phyloP scores from a whole-genome alignment of 1,284 basidiomycete genomes.

The Flammula alnicola region DNA sequence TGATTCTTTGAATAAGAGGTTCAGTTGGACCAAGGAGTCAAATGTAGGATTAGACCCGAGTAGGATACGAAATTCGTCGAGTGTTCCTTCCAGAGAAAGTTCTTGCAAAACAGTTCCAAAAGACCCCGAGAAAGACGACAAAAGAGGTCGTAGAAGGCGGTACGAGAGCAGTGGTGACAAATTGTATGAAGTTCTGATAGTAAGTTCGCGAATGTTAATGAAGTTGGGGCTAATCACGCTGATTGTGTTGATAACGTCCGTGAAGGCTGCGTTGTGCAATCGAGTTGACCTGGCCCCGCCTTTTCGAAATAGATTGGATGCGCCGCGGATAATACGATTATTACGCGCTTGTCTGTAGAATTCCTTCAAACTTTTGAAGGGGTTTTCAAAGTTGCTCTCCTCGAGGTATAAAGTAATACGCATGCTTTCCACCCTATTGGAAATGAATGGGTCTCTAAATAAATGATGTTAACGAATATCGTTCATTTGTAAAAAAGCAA shows the following conservation, averaged over 20 bases:
- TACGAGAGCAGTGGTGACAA: slow-evolving; percentile 21
- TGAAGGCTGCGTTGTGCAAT: slow-evolving; percentile 16
- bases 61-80: slow-evolving; percentile 38
- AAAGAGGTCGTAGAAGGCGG: slow-evolving; percentile 29
- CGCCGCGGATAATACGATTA: slow-evolving; percentile 15
- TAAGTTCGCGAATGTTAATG: slow-evolving; percentile 36
- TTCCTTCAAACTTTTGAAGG: slow-evolving; percentile 5
- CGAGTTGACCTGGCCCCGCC: no score
- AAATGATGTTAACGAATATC: no score
- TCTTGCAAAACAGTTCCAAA: slow-evolving; percentile 39
- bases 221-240: slow-evolving; percentile 32
- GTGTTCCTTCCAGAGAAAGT: slow-evolving; percentile 42
- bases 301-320: slow-evolving; percentile 16
- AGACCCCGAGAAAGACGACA: slow-evolving; percentile 37
- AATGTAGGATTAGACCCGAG: slow-evolving; percentile 36
- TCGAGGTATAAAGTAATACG: slow-evolving; percentile 9
- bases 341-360: slow-evolving; percentile 7
- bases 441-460: slow-evolving; percentile 23
- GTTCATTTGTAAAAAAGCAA: background rate
- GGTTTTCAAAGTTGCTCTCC: background rate
- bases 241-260: slow-evolving; percentile 31
- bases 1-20: slow-evolving; percentile 41
- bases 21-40: slow-evolving; percentile 36
- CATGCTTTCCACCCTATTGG: slow-evolving; percentile 21
- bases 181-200: slow-evolving; percentile 37